Percentiles rank a stretch among this genome's conserved stretches.
These are phyloP conservation scores for Excoecaria cochinchinensis DNA, from an alignment of 345 rosid species.

Conservation along the genomic window DNA sequence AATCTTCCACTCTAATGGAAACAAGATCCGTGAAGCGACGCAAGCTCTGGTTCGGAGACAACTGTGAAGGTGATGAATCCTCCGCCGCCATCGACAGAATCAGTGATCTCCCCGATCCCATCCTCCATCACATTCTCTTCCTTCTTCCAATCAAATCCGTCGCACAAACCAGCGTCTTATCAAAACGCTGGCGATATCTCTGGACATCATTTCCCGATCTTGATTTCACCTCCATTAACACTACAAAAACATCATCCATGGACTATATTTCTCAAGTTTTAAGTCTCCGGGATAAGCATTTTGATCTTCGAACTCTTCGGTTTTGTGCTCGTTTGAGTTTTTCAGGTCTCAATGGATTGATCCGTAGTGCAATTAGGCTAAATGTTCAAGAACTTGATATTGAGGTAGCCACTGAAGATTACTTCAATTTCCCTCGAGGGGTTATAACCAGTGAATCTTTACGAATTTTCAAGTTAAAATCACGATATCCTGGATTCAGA, in stretches of 20 bases:
- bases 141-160: conserved; percentile 58
- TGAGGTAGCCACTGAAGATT: conserved; percentile 70
- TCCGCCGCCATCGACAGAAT: conserved; percentile 44
- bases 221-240: conserved; percentile 60
- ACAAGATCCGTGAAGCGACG: conserved; percentile 67
- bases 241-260: conserved; percentile 10
- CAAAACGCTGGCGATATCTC: conserved; percentile 65
- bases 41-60: conserved; percentile 35
- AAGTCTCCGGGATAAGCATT: conserved; percentile 45
- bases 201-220: conserved; percentile 88
- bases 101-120: conserved; percentile 62
- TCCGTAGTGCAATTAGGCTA: conserved; percentile 66
- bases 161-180: conserved; percentile 55
- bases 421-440: conserved; percentile 73
- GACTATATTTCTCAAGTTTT: conserved; percentile 48
- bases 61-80: neutral
- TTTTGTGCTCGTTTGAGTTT: conserved; percentile 57
- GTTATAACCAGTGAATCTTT: conserved; percentile 51
- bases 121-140: conserved; percentile 63
- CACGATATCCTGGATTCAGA: conserved; percentile 66
- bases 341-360: conserved; percentile 55
- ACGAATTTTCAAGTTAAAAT: conserved; percentile 52
- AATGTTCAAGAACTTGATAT: conserved; percentile 70
- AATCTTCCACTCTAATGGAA: conserved; percentile 43
- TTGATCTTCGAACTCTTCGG: conserved; percentile 58